These are phyloP conservation scores for Castanopsis chinensis DNA, from an alignment of 306 rosid species.

Conservation along the genomic window DNA sequence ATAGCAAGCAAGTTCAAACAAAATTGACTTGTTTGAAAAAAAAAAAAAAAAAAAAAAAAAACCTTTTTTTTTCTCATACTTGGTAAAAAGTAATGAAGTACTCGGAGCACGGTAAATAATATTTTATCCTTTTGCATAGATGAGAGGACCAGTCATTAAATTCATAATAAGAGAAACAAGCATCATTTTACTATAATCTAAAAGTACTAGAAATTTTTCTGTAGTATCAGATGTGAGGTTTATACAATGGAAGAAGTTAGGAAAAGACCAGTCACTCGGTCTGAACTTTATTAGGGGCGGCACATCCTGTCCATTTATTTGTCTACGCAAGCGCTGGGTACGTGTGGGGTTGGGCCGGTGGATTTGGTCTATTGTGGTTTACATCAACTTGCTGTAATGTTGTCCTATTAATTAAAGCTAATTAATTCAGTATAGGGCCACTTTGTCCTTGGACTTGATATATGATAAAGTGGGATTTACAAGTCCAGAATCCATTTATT, in stretches of 20 bases:
- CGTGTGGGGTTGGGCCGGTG: not conserved
- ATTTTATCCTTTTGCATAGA: rapidly evolving
- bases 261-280: not conserved
- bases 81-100: too few relatives aligned
- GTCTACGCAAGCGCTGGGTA: not conserved
- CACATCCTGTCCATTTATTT: not conserved
- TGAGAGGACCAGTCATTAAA: too few relatives aligned
- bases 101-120: rapidly evolving
- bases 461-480: not conserved
- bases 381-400: not conserved
- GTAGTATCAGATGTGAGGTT: not conserved
- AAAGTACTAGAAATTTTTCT: too few relatives aligned
- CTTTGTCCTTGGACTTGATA: not conserved
- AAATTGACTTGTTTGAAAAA: too few relatives aligned
- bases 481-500: not conserved
- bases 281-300: not conserved
- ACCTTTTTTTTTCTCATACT: too few relatives aligned
- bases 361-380: not conserved
- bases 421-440: not conserved
- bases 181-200: too few relatives aligned
- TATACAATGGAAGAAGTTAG: not conserved
- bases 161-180: too few relatives aligned
- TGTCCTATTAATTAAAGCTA: not conserved
- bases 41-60: too few relatives aligned
- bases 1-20: not conserved